Conservation (phyloP, 2,329 filamentous ascomycete genomes). For the Epichloe coenophiala region DNA sequence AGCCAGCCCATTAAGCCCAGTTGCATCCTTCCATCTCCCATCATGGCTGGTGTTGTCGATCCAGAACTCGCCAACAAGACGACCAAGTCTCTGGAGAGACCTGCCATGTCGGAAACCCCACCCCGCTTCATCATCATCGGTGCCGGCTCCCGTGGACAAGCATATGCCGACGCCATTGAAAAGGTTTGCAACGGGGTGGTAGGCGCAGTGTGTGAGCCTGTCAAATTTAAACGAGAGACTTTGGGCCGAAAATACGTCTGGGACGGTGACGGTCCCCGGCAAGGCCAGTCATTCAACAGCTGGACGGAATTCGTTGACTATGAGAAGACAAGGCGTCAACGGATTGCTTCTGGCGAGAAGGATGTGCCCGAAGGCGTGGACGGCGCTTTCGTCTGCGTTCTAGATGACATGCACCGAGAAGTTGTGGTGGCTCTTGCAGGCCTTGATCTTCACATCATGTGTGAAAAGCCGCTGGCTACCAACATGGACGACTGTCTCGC, state of each 20-base stretch:
- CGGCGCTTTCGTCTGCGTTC: constrained; percentile 51
- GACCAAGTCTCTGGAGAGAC: constrained; percentile 23
- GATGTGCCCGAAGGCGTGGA: constrained; percentile 42
- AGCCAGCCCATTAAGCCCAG: neutral
- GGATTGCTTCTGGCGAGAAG: constrained; percentile 32
- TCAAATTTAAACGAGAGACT: constrained; percentile 58
- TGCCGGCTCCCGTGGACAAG: constrained; percentile 64
- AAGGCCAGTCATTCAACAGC: constrained; percentile 55
- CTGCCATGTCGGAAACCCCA: constrained; percentile 32
- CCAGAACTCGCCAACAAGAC: constrained; percentile 13
- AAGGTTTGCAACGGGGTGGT: constrained; percentile 54
- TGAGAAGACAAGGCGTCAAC: constrained; percentile 48
- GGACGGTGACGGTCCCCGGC: constrained; percentile 34
- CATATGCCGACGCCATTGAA: constrained; percentile 58
- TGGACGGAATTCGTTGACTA: constrained; percentile 69
- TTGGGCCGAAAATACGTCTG: constrained; percentile 66
- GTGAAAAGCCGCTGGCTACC: constrained; percentile 86
- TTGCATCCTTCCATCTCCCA: neutral
- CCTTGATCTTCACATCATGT: constrained; percentile 69
- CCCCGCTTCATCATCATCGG: constrained; percentile 68
- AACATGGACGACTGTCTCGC: constrained; percentile 63
- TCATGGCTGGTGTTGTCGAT: constrained; percentile 11
- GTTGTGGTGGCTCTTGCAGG: constrained; percentile 63
- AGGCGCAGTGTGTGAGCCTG: constrained; percentile 68
- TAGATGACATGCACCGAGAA: constrained; percentile 79